Base-by-base conservation (phyloP, 305 asterid genomes). In the Fraxinus paxiana region DNA sequence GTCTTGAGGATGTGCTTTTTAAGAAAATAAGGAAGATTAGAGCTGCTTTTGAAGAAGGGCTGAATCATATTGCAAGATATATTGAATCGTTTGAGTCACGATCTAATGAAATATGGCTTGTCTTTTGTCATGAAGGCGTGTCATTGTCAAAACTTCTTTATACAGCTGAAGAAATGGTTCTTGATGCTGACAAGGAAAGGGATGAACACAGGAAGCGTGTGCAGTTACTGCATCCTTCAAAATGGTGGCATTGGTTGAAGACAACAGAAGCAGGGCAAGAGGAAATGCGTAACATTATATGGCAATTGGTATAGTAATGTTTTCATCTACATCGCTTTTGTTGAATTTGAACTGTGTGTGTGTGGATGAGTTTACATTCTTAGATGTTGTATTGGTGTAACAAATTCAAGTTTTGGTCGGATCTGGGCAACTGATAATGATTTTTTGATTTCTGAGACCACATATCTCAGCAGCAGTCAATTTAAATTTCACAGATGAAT, bases 211-310 rank as follows among this genome's bases (percentile, higher is more conserved):
- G 82, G 20, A 93, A 94, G 87, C 94, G 91, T 72, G 84, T 92
- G 81, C 97, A 93, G 88, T 89, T 94, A 85, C 89, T 96, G 86
- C 97, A 90, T 81, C 97, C 99, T 79, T 96, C 99, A 88, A 91
- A 89, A 82, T 96, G 99, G 99, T 96, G 99, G 99, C 91, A 91
- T 82, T 90, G 98, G 99, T 87, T 96, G 89, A 96, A 90, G 92
- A 91, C 93, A 81, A 92, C 98, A 51, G 92, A 92, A 87, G 93
- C 95, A 84, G 99, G 99, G 79, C 90, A 88, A 85, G 93, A 89
- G 88, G 98, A 92, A 92, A 89, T 93, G 89, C 93, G 96, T 74
- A 89, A 87, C 86, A 90, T 96, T 76, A 90, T 96, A 87, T 80
- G 90, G 88, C 99, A 96, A 87, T 88, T 96, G 95, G 99, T 96